A percentile compares a stretch with the other conserved stretches of the same genome.
These are phyloP conservation scores for Chlamydomonas sp. DNA, from an alignment of 139 green algal species.

Conservation along the genomic window DNA sequence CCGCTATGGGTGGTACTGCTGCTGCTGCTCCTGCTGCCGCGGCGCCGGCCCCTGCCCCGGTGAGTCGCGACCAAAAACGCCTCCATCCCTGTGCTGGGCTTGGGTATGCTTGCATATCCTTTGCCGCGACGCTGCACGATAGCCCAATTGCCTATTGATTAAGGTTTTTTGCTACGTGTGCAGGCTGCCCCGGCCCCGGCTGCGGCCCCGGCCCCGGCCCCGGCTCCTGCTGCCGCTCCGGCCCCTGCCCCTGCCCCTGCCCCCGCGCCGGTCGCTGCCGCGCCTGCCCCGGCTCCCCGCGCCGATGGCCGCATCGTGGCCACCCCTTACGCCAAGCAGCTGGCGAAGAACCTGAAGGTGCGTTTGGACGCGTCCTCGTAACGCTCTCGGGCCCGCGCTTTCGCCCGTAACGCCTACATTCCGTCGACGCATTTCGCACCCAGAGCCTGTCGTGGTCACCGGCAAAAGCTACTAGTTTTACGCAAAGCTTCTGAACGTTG, in stretches of 20 bases:
- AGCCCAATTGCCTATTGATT: not conserved
- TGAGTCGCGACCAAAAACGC: not conserved
- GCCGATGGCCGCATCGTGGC: conserved; percentile 91
- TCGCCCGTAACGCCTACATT: not conserved
- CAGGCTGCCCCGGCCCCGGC: conserved; percentile 3
- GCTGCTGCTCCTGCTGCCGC: conserved; percentile 43
- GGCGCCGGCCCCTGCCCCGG: conserved; percentile 48
- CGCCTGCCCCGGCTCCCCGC: conserved; percentile 56
- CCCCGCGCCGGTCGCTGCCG: conserved; percentile 56
- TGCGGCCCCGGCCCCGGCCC: conserved; percentile 33
- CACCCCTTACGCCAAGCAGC: conserved; percentile 98
- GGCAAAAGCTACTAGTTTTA: too few relatives aligned
- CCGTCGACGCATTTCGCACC: not conserved
- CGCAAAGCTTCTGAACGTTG: too few relatives aligned
- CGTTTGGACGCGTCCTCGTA: not conserved
- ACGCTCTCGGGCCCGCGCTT: too few relatives aligned
- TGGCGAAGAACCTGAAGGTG: conserved; percentile 91
- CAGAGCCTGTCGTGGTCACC: too few relatives aligned
- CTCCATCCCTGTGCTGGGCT: not conserved
- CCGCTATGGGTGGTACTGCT: conserved; percentile 46
- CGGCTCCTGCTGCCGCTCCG: conserved; percentile 58
- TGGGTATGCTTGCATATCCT: not conserved
- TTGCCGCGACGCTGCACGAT: not conserved
- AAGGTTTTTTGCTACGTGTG: not conserved
- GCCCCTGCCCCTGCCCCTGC: conserved; percentile 61